These are phyloP conservation scores for Colletotrichum agaves DNA, from an alignment of 2,329 filamentous ascomycete species.

Conservation along the genomic window DNA sequence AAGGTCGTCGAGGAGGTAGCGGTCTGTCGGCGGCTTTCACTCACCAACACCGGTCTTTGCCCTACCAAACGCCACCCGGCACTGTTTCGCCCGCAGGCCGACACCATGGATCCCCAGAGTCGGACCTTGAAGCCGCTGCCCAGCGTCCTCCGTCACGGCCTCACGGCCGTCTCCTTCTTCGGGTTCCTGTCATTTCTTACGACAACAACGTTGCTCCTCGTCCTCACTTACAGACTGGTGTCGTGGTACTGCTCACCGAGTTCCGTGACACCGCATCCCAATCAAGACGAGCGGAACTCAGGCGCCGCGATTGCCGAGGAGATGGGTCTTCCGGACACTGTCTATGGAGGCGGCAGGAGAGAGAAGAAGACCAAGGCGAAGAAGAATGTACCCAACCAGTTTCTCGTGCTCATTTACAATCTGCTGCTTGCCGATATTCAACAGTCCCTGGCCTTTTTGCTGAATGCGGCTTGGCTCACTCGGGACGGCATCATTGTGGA, in stretches of 20 bases:
- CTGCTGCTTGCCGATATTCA: conserved; percentile 68
- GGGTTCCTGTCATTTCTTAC: conserved; percentile 51
- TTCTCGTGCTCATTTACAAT: conserved; percentile 69
- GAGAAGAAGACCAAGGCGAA: conserved; percentile 26
- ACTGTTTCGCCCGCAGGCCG: background rate
- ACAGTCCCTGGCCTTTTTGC: conserved; percentile 65
- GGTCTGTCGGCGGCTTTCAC: background rate
- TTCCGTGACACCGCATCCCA: conserved; percentile 44
- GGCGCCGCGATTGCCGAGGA: conserved; percentile 41
- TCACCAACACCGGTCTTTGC: background rate
- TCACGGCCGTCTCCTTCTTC: conserved; percentile 50
- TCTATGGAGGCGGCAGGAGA: conserved; percentile 39
- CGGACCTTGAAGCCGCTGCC: conserved; percentile 48
- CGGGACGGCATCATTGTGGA: conserved; percentile 59
- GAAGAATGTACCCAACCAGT: conserved; percentile 59
- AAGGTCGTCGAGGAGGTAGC: background rate
- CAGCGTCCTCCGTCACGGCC: conserved; percentile 47
- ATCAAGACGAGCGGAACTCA: conserved; percentile 44
- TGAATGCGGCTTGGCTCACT: conserved; percentile 63
- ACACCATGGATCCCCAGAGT: conserved; percentile 32
- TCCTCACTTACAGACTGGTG: conserved; percentile 49
- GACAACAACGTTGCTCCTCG: conserved; percentile 45
- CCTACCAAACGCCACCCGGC: conserved; percentile 8
- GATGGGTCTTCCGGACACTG: conserved; percentile 41
- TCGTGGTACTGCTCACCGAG: conserved; percentile 46